Conservation (phyloP, 805 yeast genomes). For the Lipomyces spencermartinsiae region DNA sequence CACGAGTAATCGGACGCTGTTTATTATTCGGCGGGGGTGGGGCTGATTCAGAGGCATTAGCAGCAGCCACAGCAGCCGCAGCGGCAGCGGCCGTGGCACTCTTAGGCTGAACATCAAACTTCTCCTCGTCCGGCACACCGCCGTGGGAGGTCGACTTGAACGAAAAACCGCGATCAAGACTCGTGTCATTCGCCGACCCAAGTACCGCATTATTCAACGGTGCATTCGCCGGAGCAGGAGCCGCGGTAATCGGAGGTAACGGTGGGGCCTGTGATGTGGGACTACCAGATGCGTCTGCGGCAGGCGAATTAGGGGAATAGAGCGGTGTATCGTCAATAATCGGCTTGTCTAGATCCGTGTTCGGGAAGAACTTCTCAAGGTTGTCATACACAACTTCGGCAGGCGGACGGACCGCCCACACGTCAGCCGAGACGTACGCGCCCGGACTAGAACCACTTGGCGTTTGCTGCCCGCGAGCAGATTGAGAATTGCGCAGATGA, state of each 20-base stretch:
- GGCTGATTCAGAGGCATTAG: background rate
- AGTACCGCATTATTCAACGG: background rate
- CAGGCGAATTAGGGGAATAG: slow-evolving; percentile 29
- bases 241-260: background rate
- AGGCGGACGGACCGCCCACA: slow-evolving; percentile 87
- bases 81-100: slow-evolving; percentile 22
- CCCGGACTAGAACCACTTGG: background rate
- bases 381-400: slow-evolving; percentile 92
- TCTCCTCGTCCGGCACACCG: slow-evolving; percentile 29
- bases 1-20: slow-evolving; percentile 46
- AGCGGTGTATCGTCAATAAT: slow-evolving; percentile 65
- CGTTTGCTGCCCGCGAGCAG: background rate
- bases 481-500: background rate
- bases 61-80: slow-evolving; percentile 9
- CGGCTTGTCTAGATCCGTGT: slow-evolving; percentile 89
- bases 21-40: background rate
- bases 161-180: slow-evolving; percentile 33
- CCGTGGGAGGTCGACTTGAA: slow-evolving; percentile 20
- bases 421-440: slow-evolving; percentile 15
- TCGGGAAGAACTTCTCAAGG: slow-evolving; percentile 89
- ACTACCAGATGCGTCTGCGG: slow-evolving; percentile 8
- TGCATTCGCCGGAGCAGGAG: background rate
- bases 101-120: slow-evolving; percentile 25
- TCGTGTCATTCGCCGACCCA: slow-evolving; percentile 9
- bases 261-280: background rate